Percentiles rank a stretch among this genome's conserved stretches.
phyloP scores from a whole-genome alignment of 176 grass and related monocot species.

The Poa pratensis region DNA sequence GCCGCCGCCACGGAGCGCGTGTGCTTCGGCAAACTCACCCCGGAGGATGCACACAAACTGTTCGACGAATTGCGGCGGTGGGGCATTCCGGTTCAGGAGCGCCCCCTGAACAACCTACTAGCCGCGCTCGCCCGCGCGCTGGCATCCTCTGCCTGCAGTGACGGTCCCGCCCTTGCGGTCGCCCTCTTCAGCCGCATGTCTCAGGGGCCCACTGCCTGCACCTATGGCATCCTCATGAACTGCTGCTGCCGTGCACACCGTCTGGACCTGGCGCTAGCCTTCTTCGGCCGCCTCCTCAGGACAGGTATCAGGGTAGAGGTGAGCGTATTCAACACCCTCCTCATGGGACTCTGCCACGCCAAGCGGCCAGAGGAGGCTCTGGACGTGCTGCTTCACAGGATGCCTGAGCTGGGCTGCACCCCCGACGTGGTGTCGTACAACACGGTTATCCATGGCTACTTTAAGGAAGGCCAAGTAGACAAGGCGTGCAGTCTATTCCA shows the following conservation, averaged over 20 bases:
- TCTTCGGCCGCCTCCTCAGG: neutral
- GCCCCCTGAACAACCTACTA: neutral
- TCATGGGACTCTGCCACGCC: neutral
- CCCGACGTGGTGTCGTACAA: neutral
- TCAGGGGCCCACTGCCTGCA: neutral
- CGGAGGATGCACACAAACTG: neutral
- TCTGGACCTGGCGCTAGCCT: neutral
- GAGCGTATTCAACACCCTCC: neutral
- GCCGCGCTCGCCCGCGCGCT: neutral
- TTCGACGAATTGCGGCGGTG: neutral
- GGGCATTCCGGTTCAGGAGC: neutral
- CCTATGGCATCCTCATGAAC: slow-evolving; percentile 3
- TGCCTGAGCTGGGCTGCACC: slow-evolving; percentile 3
- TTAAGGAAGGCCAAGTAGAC: neutral
- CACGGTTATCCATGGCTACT: neutral
- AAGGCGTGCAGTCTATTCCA: too few species aligned
- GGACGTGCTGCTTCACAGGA: neutral
- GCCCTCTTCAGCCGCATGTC: neutral
- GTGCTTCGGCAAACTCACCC: too few species aligned
- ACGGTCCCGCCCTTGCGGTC: neutral
- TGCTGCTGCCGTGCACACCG: neutral
- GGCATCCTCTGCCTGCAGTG: neutral
- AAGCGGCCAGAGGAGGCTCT: neutral
- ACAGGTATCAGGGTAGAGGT: neutral
- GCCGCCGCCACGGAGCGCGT: neutral